Conservation (phyloP, 2,329 filamentous ascomycete species). For the Xylaria hypoxylon region DNA sequence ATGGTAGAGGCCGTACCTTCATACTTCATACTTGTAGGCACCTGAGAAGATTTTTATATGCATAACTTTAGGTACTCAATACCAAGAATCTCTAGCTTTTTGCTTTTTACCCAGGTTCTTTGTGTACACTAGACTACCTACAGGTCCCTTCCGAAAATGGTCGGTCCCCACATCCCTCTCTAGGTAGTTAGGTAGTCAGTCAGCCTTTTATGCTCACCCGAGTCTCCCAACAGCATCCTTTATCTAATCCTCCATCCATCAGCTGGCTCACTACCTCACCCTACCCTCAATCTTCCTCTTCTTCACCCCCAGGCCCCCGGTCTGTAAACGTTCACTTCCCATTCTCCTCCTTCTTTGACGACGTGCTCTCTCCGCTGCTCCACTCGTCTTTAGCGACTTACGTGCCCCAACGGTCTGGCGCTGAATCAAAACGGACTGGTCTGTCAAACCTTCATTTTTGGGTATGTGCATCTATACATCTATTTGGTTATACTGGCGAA, state of each 20-base stretch:
- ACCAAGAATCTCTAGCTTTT: neutral
- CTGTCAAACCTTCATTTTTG: conserved; percentile 38
- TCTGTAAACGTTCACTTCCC: conserved; percentile 38
- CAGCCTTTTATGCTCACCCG: conserved; percentile 16
- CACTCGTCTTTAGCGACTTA: conserved; percentile 11
- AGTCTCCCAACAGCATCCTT: conserved; percentile 18
- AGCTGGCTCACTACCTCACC: conserved; percentile 19
- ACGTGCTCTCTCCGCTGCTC: conserved; percentile 30
- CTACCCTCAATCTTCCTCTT: conserved; percentile 30
- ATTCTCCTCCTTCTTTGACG: conserved; percentile 26
- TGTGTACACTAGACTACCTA: too few relatives aligned
- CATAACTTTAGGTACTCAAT: conserved; percentile 1
- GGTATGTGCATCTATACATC: conserved; percentile 28
- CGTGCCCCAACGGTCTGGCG: conserved; percentile 26
- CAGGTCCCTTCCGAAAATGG: too few relatives aligned
- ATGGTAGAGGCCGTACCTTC: too few relatives aligned
- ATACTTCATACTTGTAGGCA: too few relatives aligned
- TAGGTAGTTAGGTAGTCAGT: neutral
- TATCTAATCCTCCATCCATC: conserved; percentile 23
- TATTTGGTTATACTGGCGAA: neutral
- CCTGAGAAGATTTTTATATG: neutral
- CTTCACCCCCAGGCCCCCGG: conserved; percentile 33
- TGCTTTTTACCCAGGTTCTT: neutral
- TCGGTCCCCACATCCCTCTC: too few relatives aligned
- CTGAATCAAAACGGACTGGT: conserved; percentile 38